These are phyloP conservation scores for Bipolaris cookei DNA, from an alignment of 2,329 filamentous ascomycete species.

Conservation along the genomic window DNA sequence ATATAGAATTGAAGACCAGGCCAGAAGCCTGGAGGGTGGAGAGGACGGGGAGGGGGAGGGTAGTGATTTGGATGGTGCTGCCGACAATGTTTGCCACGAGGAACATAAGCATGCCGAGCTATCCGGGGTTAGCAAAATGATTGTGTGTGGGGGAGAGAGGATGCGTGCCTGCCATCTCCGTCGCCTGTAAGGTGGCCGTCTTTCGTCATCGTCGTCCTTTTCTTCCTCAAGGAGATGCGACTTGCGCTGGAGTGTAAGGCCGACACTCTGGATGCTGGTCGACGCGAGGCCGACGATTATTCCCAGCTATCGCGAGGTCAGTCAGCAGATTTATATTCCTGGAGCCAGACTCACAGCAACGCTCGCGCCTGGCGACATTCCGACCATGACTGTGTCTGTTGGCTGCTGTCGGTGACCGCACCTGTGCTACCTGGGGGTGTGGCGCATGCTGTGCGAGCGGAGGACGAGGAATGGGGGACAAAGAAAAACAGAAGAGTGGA, in stretches of 20 bases:
- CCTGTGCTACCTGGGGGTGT: constrained; percentile 38
- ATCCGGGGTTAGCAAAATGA: constrained; percentile 22
- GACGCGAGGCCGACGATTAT: constrained; percentile 92
- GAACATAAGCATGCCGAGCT: constrained; percentile 94
- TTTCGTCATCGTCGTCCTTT: constrained; percentile 77
- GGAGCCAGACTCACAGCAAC: constrained; percentile 46
- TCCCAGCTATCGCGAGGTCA: constrained; percentile 68
- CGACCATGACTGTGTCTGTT: constrained; percentile 43
- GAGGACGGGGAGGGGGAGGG: constrained; percentile 88
- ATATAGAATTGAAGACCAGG: constrained; percentile 97
- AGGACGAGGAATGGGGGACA: neutral
- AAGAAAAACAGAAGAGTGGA: neutral
- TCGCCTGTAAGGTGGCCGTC: constrained; percentile 85
- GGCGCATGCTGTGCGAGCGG: constrained; percentile 36
- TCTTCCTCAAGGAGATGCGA: constrained; percentile 98
- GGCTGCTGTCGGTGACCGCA: constrained; percentile 27
- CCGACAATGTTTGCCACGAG: constrained; percentile 92
- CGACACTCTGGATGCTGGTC: constrained; percentile 92
- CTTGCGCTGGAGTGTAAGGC: constrained; percentile 94
- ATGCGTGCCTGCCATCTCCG: constrained; percentile 80
- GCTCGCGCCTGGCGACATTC: constrained; percentile 51
- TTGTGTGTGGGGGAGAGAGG: neutral
- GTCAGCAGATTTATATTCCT: neutral
- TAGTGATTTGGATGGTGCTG: constrained; percentile 97
- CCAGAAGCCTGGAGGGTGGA: constrained; percentile 91